Conservation (phyloP, 805 yeast genomes). For the Starmerella apicola region DNA sequence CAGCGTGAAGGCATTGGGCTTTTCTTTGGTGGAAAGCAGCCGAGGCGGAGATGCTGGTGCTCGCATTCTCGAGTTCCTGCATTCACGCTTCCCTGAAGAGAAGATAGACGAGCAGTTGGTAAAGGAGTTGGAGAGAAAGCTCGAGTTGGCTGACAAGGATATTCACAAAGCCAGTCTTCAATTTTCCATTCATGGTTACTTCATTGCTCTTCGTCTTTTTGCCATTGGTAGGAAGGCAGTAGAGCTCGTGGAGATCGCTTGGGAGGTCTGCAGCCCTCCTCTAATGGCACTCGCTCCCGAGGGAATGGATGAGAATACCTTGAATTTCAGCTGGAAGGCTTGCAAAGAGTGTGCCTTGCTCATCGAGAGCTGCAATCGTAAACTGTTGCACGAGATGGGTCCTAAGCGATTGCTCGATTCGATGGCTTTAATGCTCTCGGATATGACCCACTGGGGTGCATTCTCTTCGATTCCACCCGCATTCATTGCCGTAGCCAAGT, state of each 20-base stretch:
- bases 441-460: slow-evolving; percentile 69
- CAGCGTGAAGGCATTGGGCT: background rate
- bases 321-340: slow-evolving; percentile 72
- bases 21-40: slow-evolving; percentile 7
- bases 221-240: background rate
- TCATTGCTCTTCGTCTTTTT: slow-evolving; percentile 32
- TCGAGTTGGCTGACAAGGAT: slow-evolving; percentile 29
- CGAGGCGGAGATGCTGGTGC: slow-evolving; percentile 18
- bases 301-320: slow-evolving; percentile 24
- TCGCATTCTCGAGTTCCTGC: slow-evolving; percentile 8
- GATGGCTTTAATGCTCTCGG: slow-evolving; percentile 42
- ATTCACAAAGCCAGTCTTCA: slow-evolving; percentile 35
- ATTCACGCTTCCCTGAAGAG: slow-evolving; percentile 19
- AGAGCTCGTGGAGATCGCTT: background rate
- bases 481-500: slow-evolving; percentile 49
- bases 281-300: slow-evolving; percentile 13
- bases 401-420: slow-evolving; percentile 55
- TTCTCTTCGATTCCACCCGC: slow-evolving; percentile 80
- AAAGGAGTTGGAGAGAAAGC: slow-evolving; percentile 20
- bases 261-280: slow-evolving; percentile 10
- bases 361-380: slow-evolving; percentile 21
- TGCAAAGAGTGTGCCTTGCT: slow-evolving; percentile 60
- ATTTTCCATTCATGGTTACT: slow-evolving; percentile 56
- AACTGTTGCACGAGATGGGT: slow-evolving; percentile 11
- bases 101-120: background rate